These are phyloP conservation scores for Diaporthe aspalathi DNA, from an alignment of 2,329 filamentous ascomycete species.

Conservation along the genomic window DNA sequence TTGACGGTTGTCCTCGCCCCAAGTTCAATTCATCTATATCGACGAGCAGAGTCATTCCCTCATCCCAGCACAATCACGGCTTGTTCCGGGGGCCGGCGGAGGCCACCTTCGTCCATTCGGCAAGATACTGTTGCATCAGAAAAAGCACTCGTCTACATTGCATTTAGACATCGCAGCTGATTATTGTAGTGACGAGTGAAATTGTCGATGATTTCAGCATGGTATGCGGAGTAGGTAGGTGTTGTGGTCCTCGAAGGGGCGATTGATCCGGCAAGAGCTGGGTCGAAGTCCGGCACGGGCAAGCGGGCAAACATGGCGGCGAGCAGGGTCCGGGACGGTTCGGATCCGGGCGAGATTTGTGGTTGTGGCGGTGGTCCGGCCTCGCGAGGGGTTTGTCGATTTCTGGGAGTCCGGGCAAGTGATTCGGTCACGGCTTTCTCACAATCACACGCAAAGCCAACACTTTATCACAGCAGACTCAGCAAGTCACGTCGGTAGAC, in stretches of 20 bases:
- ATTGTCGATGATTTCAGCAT: slow-evolving; percentile 11
- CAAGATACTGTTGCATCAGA: not conserved
- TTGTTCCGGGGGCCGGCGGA: not conserved
- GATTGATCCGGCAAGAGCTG: slow-evolving; percentile 18
- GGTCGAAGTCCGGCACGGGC: slow-evolving; percentile 11
- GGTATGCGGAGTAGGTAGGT: not conserved
- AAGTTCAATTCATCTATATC: not conserved
- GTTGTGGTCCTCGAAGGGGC: slow-evolving; percentile 14
- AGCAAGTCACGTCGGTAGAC: slow-evolving; percentile 34
- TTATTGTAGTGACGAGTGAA: slow-evolving; percentile 14
- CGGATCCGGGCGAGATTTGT: slow-evolving; percentile 11
- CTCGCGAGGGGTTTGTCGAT: not conserved
- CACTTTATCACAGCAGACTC: slow-evolving; percentile 32
- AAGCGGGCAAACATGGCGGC: not conserved
- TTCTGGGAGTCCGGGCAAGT: slow-evolving; percentile 29
- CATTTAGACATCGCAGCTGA: slow-evolving; percentile 7
- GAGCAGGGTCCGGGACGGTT: slow-evolving; percentile 1
- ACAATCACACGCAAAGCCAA: slow-evolving; percentile 35
- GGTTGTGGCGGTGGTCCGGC: not conserved
- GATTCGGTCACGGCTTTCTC: slow-evolving; percentile 32
- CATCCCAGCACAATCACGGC: not conserved
- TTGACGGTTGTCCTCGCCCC: not conserved
- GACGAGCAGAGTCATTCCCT: not conserved
- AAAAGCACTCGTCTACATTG: not conserved
- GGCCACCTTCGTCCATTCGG: not conserved